Base-by-base conservation (phyloP, 345 rosid genomes). In the Raphanus raphanistrum region DNA sequence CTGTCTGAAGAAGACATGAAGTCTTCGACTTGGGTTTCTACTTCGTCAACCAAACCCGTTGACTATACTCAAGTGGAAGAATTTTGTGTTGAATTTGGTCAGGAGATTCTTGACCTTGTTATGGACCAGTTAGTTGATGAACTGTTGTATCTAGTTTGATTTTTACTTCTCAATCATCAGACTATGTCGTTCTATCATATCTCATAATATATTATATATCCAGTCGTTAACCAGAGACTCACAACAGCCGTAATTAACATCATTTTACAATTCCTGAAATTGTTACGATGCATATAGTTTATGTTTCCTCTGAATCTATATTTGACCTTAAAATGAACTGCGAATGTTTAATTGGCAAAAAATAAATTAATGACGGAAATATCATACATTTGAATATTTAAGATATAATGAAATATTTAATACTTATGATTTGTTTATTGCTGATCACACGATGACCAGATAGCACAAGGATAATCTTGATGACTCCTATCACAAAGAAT, bases 81-180 rank as follows among this genome's bases (percentile, higher is more conserved):
- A 16, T 78, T 87, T 3, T 86, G 87, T 54, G 52, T 50, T 27
- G 88, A 84, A 10, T 63, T 89, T 58, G 93, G 81, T 70, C 84
- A 84, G 68, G 79, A 86, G 55, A 82, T 90, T 64, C 82, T 90
- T 41, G 89, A 85, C 75, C 76, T 76, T 66, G 73, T 84, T 68
- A 72, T 84, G 71, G 73, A 82, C 63, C 85, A 85, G 63, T 61
- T 85, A 45, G 81, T 76, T 16, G 86, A 84, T 77, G 90, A 89
- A 73, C 82, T 89, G 3, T 8, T 80, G 76, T 80, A 43, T 66
- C 61, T 80, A 74, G 55, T 26, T 68, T 25, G 1, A 26, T 8
- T 5, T 17, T 17, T 5, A 27, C 2, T n/a, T 72, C 60, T 10
- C 8, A 57, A 10, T 59, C 27, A 57, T 64, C 63, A 70, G 13